Percentiles rank a stretch among this genome's conserved stretches.
Conservation (phyloP, 345 rosid species). For the Anastatica hierochuntica region DNA sequence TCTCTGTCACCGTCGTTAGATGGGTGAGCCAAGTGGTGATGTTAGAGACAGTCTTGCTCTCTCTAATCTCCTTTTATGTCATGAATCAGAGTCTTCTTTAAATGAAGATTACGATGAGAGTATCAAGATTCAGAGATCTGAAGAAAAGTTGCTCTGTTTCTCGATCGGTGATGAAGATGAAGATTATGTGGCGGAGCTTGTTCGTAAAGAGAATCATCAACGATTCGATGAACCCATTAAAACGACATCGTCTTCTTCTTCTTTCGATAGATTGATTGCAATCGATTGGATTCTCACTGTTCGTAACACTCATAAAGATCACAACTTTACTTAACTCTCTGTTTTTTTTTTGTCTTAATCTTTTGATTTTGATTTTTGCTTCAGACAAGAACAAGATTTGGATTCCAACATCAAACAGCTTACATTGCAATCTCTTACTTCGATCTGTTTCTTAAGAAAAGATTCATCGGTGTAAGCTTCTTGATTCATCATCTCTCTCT, state of each 20-base stretch:
- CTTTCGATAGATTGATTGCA: constrained; percentile 47
- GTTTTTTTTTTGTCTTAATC: background rate
- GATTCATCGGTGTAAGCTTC: constrained; percentile 56
- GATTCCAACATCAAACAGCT: constrained; percentile 58
- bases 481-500: background rate
- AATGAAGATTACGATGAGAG: background rate
- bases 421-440: constrained; percentile 59
- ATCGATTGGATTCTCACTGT: constrained; percentile 79
- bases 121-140: constrained; percentile 10
- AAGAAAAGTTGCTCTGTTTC: background rate
- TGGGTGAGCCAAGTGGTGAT: constrained; percentile 30
- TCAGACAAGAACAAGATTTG: constrained; percentile 54
- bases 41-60: constrained; percentile 20
- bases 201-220: constrained; percentile 28
- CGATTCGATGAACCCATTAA: constrained; percentile 17
- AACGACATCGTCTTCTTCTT: constrained; percentile 15
- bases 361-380: background rate
- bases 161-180: constrained; percentile 34
- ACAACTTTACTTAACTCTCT: too few relatives aligned
- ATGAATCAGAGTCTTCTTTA: constrained; percentile 39
- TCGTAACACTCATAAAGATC: background rate
- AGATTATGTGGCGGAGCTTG: constrained; percentile 30
- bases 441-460: constrained; percentile 54
- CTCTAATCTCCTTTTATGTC: constrained; percentile 48
- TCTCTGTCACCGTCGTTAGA: constrained; percentile 3